Conservation (phyloP, 1,284 basidiomycete species). For the Ustilago crameri region DNA sequence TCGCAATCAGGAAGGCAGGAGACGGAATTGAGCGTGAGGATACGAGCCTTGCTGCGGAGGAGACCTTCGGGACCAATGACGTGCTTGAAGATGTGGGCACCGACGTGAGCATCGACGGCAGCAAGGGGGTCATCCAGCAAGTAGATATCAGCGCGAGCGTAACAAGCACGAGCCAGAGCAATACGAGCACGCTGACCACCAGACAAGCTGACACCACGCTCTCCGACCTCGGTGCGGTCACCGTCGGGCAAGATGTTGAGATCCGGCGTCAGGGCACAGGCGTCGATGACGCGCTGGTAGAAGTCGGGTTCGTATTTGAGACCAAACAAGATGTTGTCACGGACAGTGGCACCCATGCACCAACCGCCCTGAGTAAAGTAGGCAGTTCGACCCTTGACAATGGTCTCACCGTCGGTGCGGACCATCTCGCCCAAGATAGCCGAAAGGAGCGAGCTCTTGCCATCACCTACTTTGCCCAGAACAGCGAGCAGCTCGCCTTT, state of each 20-base stretch:
- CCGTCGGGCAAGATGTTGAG: conserved; percentile 79
- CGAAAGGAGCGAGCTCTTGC: conserved; percentile 63
- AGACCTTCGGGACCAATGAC: conserved; percentile 57
- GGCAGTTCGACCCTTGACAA: conserved; percentile 70
- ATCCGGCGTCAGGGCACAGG: conserved; percentile 71
- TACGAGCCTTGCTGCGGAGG: conserved; percentile 61
- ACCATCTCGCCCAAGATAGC: conserved; percentile 65
- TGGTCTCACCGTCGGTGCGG: conserved; percentile 52
- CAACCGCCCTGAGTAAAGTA: conserved; percentile 89
- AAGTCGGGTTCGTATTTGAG: conserved; percentile 71
- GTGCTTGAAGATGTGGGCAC: conserved; percentile 65
- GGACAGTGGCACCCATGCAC: conserved; percentile 85
- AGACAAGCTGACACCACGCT: conserved; percentile 71
- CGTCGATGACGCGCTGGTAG: conserved; percentile 66
- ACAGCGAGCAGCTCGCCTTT: conserved; percentile 59
- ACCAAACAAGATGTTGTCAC: conserved; percentile 72
- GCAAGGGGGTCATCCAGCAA: conserved; percentile 81
- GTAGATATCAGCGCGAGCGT: conserved; percentile 76
- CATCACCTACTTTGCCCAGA: conserved; percentile 65
- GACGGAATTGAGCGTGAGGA: conserved; percentile 68
- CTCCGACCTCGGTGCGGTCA: conserved; percentile 75
- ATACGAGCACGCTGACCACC: conserved; percentile 77
- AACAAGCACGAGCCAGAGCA: conserved; percentile 79
- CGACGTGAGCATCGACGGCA: conserved; percentile 71
- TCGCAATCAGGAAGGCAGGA: conserved; percentile 73